Base-by-base conservation (phyloP, 371 early-diverging fungal genomes). In the Gilbertella persicaria region DNA sequence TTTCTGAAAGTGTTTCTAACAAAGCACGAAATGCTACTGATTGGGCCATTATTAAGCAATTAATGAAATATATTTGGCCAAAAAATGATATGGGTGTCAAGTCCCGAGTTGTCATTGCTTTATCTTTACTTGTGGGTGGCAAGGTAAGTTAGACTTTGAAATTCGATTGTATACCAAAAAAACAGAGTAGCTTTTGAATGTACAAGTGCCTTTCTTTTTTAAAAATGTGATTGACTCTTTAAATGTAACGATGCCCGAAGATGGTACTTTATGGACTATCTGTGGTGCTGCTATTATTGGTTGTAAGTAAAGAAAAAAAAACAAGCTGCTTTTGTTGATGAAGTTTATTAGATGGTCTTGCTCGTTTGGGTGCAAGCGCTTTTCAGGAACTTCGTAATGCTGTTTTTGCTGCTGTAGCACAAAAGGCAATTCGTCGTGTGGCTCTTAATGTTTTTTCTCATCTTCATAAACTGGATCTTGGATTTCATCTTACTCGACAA, bases 201-300 rank as follows among this genome's bases (percentile, higher is more conserved):
- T 98, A 0, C 92, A 92, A 69, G 96, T 98, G 20, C 98, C 98
- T 0, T 86, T 94, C 43, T 84, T 90, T 59, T 98, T 98, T 79
- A 98, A 97, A 70, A 73, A 89, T 43, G 83, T 90, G 28, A 82
- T 98, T 29, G 97, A 98, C 64, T 78, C 83, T 37, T 65, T 80
- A 43, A 79, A 82, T 64, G 67, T 63, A 47, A 80, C 60, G 17
- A 70, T 68, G 47, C 79, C 89, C 6, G 73, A 73, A 5, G 79
- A 79, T 24, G 78, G 81, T 7, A 88, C 87, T 10, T 68, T 92
- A 43, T 66, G 85, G 57, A 80, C 88, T 2, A 81, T 93, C 4
- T 91, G 88, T 17, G 96, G 94, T 25, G 88, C 94, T 12, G 84
- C 91, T 54, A 82, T 98, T 41, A 66, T 97, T 36, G 98, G 96